Base-by-base conservation (phyloP, 768 basidiomycete genomes). In the Boletus rufocinnamomeus region DNA sequence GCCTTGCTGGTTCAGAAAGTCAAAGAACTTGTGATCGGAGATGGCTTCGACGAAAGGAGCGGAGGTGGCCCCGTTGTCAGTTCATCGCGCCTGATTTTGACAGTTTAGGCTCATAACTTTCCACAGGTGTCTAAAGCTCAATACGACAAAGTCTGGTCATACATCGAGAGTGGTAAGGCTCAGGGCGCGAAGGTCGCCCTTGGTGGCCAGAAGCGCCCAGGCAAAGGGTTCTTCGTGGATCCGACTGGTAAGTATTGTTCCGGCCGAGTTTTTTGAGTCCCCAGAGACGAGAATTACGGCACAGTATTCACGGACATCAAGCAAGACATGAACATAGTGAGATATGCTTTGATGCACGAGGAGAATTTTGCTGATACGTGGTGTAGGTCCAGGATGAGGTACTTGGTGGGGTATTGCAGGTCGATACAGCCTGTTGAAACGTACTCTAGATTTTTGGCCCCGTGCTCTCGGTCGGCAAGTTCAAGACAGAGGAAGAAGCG, bases 401-500 rank as follows among this genome's bases (percentile, higher is more conserved):
- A 58, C 52, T 51, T 52, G 23, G 35, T 52, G 53, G 34, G 43
- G 47, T 54, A 53, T 43, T 54, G 30, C 56, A 53, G 17, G 59
- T 54, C 41, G 41, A 54, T 46, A 46, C 59, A 57, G 21, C 41
- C 5, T 43, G 44, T 56, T 60, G 48, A 68, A 55, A 59, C 51
- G 14, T 61, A 35, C 21, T 5, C 34, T 58, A 95, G 87, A 97
- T 97, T 64, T 98, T 98, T 72, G 96, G 96, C 10, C 96, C 96
- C 28, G 95, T 98, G 3, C 82, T 95, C 41, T 82, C 85, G 27
- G 83, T 98, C 44, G 88, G 87, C 44, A 84, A 79, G 63, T 98
- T 98, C 77, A 84, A 82, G 63, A 88, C 89, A 8, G 95, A 97
- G 72, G 88, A 89, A 57, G 93, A 97, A 69, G 94, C 86, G 4